Evolutionary conservation across 2,329 filamentous ascomycete species (phyloP), one percentile per base, ranked within the genome.

Genomic region (Botrytis squamosa): DNA sequence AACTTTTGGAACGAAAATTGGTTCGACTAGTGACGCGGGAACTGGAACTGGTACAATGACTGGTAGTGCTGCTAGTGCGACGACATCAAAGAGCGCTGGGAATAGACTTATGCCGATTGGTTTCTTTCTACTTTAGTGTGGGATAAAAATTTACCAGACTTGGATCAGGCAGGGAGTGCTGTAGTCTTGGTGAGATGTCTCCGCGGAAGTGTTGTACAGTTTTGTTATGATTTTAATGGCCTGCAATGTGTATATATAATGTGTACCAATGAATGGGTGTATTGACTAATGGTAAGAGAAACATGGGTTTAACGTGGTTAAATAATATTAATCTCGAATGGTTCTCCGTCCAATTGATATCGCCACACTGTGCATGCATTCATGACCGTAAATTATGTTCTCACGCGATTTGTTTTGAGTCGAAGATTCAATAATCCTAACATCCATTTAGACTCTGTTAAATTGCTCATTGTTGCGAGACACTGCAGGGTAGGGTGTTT

Each of bases 41-140:
- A 12, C 33, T 9, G 65, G 33, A 29, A 55, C 65, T 16, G 65
- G 65, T 20, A 67, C 46, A 6, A 29, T n/a, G 18, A 64, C 59
- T n/a, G 69, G 69, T 33, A 65, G 33, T 52, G 69, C 69, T 1
- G 69, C 59, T 4, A 65, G 42, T 40, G 33, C 57, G 33, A 40
- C 59, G 8, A 52, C 49, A 36, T 71, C 59, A 12, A 71, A 52
- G 59, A 71, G 69, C 64, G 69, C 59, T 40, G 69, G 69, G 20
- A 65, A 71, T 20, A 64, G 69, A 36, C 16, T 65, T 40, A 20
- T 22, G 42, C 69, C 69, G 29, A 33, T 71, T 9, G 65, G 36
- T 14, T 68, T 68, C 14, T n/a, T 68, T 52, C 1, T 38, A 12
- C 29, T 20, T 33, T 68, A 57, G 36, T 29, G 36, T 29, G 14